Conservation (phyloP, 768 basidiomycete species). For the Cytidiella melzeri region DNA sequence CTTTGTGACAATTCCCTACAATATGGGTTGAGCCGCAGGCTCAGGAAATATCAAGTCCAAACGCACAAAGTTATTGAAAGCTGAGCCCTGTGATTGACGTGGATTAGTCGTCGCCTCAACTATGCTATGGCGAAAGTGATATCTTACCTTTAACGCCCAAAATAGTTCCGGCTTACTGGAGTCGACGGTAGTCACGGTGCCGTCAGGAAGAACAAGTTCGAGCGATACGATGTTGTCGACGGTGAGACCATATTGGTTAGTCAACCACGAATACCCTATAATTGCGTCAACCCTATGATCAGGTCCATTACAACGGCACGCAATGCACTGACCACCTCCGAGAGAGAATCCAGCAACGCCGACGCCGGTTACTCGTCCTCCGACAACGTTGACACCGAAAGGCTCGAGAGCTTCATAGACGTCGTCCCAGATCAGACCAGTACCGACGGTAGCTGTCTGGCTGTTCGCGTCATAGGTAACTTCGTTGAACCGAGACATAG, state of each 20-base stretch:
- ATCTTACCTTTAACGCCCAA: constrained; percentile 37
- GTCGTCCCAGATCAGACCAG: constrained; percentile 58
- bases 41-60: neutral
- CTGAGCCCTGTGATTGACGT: constrained; percentile 40
- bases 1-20: constrained; percentile 51
- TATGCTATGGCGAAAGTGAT: neutral
- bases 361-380: constrained; percentile 48
- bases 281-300: neutral
- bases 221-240: constrained; percentile 48
- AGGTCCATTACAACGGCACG: neutral
- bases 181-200: constrained; percentile 31
- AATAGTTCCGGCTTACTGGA: constrained; percentile 33
- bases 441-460: constrained; percentile 24
- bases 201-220: constrained; percentile 53
- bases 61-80: constrained; percentile 49
- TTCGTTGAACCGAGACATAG: constrained; percentile 26
- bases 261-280: constrained; percentile 57
- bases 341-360: constrained; percentile 31
- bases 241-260: constrained; percentile 55
- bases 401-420: constrained; percentile 51
- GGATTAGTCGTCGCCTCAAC: neutral
- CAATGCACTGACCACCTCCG: constrained; percentile 41
- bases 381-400: constrained; percentile 47
- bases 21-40: neutral
- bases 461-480: constrained; percentile 18